Base-by-base conservation (phyloP, 345 rosid species). In the Trapa bicornis region DNA sequence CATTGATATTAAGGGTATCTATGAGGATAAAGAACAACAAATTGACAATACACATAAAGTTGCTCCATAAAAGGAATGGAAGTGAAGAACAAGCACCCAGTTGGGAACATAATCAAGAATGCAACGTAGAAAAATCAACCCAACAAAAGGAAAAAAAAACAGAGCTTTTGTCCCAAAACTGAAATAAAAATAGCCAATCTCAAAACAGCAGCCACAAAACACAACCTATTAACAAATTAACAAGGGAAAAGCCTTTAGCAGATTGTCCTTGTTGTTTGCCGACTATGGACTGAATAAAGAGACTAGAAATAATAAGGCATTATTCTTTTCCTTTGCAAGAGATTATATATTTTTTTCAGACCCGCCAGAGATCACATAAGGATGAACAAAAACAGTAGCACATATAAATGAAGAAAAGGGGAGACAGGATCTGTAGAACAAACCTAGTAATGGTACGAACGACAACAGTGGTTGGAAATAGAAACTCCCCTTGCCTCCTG, bases 1-100 rank as follows among this genome's bases (percentile, higher is more conserved):
- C 71, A 61, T 61, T 65, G 53, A 52, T 37, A 47, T 72, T 72
- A 60, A 65, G 70, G 60, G 33, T 32, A 65, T 66, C 75, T 67
- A 48, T 35, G 56, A 38, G 37, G 66, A 58, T 61, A 62, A 57
- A 47, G 35, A 41, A 54, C 61, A 67, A 39, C 67, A 22, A 22
- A 22, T 22, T 22, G 29, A 22, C 29, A 61, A 7, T 67, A 61
- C 75, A 71, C 39, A 62, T 29, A 61, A 61, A 50, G 29, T 67
- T 61, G 71, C 62, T 67, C 50, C 32, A 3, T 47, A 54, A 47
- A 38, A 47, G 60, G 29, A 50, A 64, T 61, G 66, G 47, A 41
- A 47, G 36, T 37, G 66, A 69, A 61, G 45, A 60, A 57, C 57
- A 67, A 67, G 42, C 63, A 67, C 53, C 13, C 38, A 58, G 63